phyloP scores from a whole-genome alignment of 768 basidiomycete genomes.

The Lactarius akahatsu region DNA sequence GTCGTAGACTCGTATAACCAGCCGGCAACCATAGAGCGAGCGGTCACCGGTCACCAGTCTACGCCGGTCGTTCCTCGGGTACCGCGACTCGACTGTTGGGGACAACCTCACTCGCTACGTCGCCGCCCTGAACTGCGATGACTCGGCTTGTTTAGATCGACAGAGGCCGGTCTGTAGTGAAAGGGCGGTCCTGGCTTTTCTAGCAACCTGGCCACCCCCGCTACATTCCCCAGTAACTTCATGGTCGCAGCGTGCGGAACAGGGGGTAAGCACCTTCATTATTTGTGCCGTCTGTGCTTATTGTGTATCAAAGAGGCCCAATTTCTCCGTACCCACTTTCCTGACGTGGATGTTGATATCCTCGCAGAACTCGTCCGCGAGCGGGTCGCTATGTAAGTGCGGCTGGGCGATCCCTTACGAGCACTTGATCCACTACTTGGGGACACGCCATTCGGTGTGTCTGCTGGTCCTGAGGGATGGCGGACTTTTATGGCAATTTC shows the following conservation, averaged over 20 bases:
- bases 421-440: constrained; percentile 59
- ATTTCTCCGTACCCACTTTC: constrained; percentile 63
- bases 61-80: constrained; percentile 10
- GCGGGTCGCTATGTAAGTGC: constrained; percentile 50
- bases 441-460: constrained; percentile 44
- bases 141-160: constrained; percentile 32
- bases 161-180: constrained; percentile 33
- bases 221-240: constrained; percentile 36
- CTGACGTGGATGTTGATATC: constrained; percentile 66
- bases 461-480: constrained; percentile 31
- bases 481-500: constrained; percentile 53
- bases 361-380: constrained; percentile 62
- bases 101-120: too few species aligned
- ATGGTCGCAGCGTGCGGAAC: constrained; percentile 55
- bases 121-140: constrained; percentile 4
- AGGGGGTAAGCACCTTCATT: constrained; percentile 50
- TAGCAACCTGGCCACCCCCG: constrained; percentile 49
- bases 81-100: too few species aligned
- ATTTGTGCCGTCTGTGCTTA: constrained; percentile 12
- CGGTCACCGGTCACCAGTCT: too few species aligned
- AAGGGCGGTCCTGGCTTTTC: constrained; percentile 48
- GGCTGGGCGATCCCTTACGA: constrained; percentile 36
- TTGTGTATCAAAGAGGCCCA: constrained; percentile 50
- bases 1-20: too few species aligned
- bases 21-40: too few species aligned